Evolutionary conservation across 1,139 yeast species (phyloP), one percentile per base, ranked within the genome.

Genomic region (Suhomyces bolitotheri): DNA sequence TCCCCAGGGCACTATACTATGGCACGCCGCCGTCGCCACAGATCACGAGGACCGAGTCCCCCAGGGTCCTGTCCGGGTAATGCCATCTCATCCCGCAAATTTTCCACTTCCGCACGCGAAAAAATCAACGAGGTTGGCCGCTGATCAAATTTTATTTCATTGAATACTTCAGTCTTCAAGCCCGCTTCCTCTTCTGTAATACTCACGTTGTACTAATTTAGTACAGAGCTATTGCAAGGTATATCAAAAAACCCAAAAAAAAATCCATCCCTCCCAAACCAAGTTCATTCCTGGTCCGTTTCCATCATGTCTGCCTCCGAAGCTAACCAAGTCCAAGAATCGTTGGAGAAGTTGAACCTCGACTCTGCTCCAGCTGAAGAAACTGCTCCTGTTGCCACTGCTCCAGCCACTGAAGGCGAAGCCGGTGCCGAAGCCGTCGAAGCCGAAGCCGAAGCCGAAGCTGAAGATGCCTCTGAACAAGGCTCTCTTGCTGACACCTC

Each of bases 291-390:
- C 26, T 17, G 20, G 8, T 7, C 13, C 16, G 10, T 24, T 11
- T 16, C 28, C 36, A 33, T 24, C 34, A 51, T 74, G 80, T 74
- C 80, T 54, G 66, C 76, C 54, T 62, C 64, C 49, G 75, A 68
- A 53, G 60, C 73, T 49, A 57, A 69, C 56, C 76, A 74, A 63
- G 58, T 76, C 54, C 69, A 76, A 58, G 79, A 74, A 58, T 71
- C 77, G 39, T 64, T 76, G 64, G 80, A 75, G 60, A 75, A 76
- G 60, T 70, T 76, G 60, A 66, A 57, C 66, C 53, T 66, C 53
- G 62, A 68, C 34, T 54, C 47, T 35, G 32, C 36, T 14, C 25
- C 36, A n/a, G 58, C 61, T 33, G 66, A 54, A 42, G 50, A 46
- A 28, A 45, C 51, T 25, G 46, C 48, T 22, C 47, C 47, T 25